Base-by-base conservation (phyloP, 805 yeast genomes). In the Wickerhamiella allomyrinae region DNA sequence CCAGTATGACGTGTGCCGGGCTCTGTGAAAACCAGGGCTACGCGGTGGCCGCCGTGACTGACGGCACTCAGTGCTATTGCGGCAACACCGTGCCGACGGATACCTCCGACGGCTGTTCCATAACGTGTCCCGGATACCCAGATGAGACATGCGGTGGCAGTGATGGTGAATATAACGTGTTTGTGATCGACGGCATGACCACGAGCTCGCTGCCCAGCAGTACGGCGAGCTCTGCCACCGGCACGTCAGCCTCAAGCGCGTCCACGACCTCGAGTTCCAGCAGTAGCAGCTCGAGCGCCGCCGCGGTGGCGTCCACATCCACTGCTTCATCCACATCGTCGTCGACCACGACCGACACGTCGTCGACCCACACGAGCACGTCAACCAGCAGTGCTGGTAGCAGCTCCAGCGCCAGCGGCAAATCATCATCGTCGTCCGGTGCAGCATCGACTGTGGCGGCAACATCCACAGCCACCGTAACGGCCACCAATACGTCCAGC, bases 1-100 rank as follows among this genome's bases (percentile, higher is more conserved):
- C 85, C 7, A 69, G 75, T 14, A 63, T 70, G 7, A 62, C 72
- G 22, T 51, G 53, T 29, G 51, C 50, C 10, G 33, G 38, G 17
- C 20, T 8, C 19, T 79, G 95, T 60, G 50, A 59, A 5, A 54
- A 49, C n/a, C 42, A 55, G 41, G 69, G 70, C 7, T 63, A 59
- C 52, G 60, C 64, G 17, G 65, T 68, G 15, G 70, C 70, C 34
- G 86, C 79, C 3, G 39, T 74, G 25, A 56, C 68, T 10, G 58
- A 67, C 40, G 83, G 85, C 7, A 52, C 65, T 20, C 57, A 59
- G 15, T 82, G 94, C 58, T 79, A 70, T 53, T 82, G 94, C 58
- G 89, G 89, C 21, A 61, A 69, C 51, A 46, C 62, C 1, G 44
- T 58, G 1, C 63, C 71, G 8, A 54, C 66, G 3, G 45, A 51